Evolutionary conservation across 73 alveolate genomes (phyloP), one percentile per base, ranked within the genome.

Genomic region (Breviolum minutum): DNA sequence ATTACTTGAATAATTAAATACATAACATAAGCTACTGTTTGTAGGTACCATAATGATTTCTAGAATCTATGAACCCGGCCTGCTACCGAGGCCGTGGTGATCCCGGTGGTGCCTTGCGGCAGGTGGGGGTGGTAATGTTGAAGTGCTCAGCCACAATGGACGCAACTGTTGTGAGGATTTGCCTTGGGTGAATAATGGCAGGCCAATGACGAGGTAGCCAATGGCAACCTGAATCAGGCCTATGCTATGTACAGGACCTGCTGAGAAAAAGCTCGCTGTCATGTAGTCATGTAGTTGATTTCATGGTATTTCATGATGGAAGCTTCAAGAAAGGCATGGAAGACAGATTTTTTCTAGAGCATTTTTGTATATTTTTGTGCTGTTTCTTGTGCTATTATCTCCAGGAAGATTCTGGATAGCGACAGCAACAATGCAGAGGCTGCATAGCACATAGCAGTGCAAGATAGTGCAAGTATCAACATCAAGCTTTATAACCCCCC

Each of bases 171-270:
- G 32, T 20, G 81, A 8, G 26, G 32, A 20, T 71, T 71, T 71
- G 81, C 81, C 81, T 8, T 30, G 26, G 26, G 81, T 71, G 81
- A 17, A 20, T 12, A 2, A 8, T n/a, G 81, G 81, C 91, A 92
- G 98, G 98, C 98, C 13, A 81, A 92, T 17, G 98, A 92, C 62
- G 90, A 92, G 73, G 29, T 88, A 22, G 98, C 76, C 69, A 74
- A 62, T n/a, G 98, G 98, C 29, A 92, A 92, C 64, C 69, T 92
- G 54, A 88, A 92, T 77, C 80, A 92, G 80, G 98, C 98, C 69
- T 92, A 92, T 40, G 66, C 98, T 66, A 73, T 92, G 91, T 92
- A 74, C 90, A 92, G 98, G 98, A 90, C 98, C 74, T 79, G 48
- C 54, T 40, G n/a, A n/a, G n/a, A n/a, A n/a, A n/a, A n/a, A n/a